Percentiles rank a stretch among this genome's conserved stretches.
Conservation (phyloP, 2,329 filamentous ascomycete species). For the Fusarium illudens region DNA sequence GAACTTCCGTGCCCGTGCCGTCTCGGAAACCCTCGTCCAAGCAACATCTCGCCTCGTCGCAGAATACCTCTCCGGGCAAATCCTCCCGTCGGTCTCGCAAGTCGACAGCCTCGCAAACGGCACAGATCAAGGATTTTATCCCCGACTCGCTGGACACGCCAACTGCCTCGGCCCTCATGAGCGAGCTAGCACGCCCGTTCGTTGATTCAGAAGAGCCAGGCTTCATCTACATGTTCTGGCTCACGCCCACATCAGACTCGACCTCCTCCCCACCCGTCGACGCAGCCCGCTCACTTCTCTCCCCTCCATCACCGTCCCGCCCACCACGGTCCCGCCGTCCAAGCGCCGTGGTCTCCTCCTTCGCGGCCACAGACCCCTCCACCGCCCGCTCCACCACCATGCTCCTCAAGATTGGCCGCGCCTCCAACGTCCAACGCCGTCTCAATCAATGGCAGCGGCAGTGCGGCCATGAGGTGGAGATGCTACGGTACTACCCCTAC, state of each 20-base stretch:
- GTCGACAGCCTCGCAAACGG: slow-evolving; percentile 46
- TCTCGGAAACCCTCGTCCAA: slow-evolving; percentile 25
- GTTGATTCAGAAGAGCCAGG: slow-evolving; percentile 78
- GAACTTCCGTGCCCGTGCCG: slow-evolving; percentile 36
- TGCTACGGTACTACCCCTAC: slow-evolving; percentile 94
- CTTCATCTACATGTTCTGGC: slow-evolving; percentile 99
- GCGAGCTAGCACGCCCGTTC: slow-evolving; percentile 77
- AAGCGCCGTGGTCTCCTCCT: slow-evolving; percentile 64
- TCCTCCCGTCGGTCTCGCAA: slow-evolving; percentile 43
- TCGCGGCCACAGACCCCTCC: slow-evolving; percentile 48
- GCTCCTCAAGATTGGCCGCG: slow-evolving; percentile 72
- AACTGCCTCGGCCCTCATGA: slow-evolving; percentile 74
- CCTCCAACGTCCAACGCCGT: slow-evolving; percentile 85
- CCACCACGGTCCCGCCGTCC: slow-evolving; percentile 54
- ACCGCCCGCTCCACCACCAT: slow-evolving; percentile 62
- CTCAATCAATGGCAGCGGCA: slow-evolving; percentile 94
- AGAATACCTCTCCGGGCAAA: slow-evolving; percentile 43
- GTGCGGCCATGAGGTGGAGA: slow-evolving; percentile 86
- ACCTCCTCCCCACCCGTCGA: slow-evolving; percentile 62
- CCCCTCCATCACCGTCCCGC: slow-evolving; percentile 54
- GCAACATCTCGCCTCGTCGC: slow-evolving; percentile 20
- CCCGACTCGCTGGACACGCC: slow-evolving; percentile 72
- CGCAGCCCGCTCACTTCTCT: slow-evolving; percentile 66
- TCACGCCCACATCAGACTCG: slow-evolving; percentile 70
- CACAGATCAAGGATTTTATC: slow-evolving; percentile 63